A percentile compares a stretch with the other conserved stretches of the same genome.
Evolutionary conservation across 1,284 basidiomycete genomes (phyloP).

Genomic region (Pascua sp.): DNA sequence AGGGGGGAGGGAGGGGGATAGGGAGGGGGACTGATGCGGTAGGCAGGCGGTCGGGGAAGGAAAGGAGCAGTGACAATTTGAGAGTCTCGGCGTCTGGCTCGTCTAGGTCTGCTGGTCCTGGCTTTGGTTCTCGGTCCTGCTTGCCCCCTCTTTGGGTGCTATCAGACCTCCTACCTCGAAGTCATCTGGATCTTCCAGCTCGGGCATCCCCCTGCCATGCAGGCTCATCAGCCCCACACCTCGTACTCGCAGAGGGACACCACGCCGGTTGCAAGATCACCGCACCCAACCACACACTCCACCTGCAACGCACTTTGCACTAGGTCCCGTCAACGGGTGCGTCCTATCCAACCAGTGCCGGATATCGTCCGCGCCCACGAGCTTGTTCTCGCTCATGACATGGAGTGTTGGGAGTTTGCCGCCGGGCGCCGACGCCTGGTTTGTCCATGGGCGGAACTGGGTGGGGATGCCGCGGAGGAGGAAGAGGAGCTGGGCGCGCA

Average conservation of each 20-base stretch:
- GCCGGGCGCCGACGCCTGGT: conserved; percentile 32
- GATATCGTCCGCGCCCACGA: conserved; percentile 34
- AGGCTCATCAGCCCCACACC: not conserved
- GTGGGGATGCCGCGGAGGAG: conserved; percentile 33
- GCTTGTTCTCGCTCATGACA: conserved; percentile 23
- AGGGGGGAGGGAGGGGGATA: too few species aligned
- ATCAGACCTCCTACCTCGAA: too few species aligned
- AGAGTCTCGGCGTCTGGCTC: too few species aligned
- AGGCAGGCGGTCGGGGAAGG: too few species aligned
- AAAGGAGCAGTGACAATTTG: too few species aligned
- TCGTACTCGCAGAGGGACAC: not conserved
- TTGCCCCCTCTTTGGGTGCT: too few species aligned
- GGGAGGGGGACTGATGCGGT: too few species aligned
- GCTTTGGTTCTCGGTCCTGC: too few species aligned
- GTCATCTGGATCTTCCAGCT: too few species aligned
- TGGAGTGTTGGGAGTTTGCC: conserved; percentile 35
- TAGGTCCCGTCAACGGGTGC: conserved; percentile 28
- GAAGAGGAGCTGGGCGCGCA: conserved; percentile 43
- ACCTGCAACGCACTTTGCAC: conserved; percentile 23
- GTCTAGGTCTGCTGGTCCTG: too few species aligned
- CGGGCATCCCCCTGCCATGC: not conserved
- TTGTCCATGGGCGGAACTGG: conserved; percentile 33
- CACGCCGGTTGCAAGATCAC: too few species aligned
- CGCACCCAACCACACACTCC: too few species aligned
- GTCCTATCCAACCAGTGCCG: conserved; percentile 36